Evolutionary conservation across 2,329 filamentous ascomycete genomes (phyloP).

Genomic region (Neurospora crassa): DNA sequence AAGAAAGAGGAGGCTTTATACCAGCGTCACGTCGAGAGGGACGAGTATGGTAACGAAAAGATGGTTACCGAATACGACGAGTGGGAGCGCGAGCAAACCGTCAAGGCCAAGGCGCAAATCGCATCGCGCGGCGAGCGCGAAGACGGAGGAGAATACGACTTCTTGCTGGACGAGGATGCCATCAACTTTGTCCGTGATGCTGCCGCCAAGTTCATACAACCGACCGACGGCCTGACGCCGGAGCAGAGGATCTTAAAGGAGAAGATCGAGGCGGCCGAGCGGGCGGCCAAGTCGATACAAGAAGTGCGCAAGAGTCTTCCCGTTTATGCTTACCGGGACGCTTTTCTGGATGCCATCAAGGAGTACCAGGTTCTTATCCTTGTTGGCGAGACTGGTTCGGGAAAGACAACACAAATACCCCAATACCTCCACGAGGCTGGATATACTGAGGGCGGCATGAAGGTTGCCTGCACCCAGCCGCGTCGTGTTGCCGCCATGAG

Average conservation of each 20-base stretch:
- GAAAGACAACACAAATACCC: constrained; percentile 91
- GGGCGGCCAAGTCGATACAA: constrained; percentile 78
- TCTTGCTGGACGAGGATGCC: constrained; percentile 73
- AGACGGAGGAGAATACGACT: constrained; percentile 79
- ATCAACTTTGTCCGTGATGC: constrained; percentile 20
- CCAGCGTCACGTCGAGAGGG: constrained; percentile 78
- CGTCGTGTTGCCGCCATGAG: constrained; percentile 95
- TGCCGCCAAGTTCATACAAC: constrained; percentile 17
- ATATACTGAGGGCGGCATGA: constrained; percentile 73
- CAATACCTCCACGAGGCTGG: constrained; percentile 91
- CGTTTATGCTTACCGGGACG: constrained; percentile 78
- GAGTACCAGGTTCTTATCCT: constrained; percentile 84
- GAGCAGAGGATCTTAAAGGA: constrained; percentile 73
- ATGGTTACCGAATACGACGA: constrained; percentile 92
- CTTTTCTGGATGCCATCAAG: constrained; percentile 78
- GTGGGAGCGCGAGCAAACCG: constrained; percentile 85
- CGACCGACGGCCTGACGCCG: constrained; percentile 47
- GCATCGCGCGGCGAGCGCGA: constrained; percentile 57
- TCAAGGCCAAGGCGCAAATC: constrained; percentile 82
- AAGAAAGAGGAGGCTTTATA: constrained; percentile 87
- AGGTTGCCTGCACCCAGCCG: constrained; percentile 89
- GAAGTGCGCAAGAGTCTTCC: constrained; percentile 85
- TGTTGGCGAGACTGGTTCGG: constrained; percentile 88
- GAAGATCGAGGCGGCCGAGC: constrained; percentile 80
- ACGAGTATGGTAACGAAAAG: constrained; percentile 79